Base-by-base conservation (phyloP, 2,329 filamentous ascomycete species). In the Epicoccum sorghinum region DNA sequence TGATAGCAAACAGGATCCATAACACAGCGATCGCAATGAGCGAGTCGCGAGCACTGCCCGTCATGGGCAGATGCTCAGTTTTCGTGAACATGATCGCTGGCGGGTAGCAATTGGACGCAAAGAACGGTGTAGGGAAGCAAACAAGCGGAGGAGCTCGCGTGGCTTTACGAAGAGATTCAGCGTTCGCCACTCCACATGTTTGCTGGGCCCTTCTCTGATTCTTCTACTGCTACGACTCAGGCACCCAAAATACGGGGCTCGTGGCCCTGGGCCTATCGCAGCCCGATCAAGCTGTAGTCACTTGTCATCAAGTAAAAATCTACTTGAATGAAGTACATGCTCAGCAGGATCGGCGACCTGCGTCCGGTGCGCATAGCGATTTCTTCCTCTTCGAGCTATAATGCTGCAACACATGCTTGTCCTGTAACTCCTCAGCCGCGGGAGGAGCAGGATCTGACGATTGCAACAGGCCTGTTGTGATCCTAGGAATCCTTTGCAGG, bases 1-100 rank as follows among this genome's bases (percentile, higher is more conserved):
- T 55, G n/a, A 41, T 38, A 13, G 47, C 54, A 32, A 62, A 59
- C 14, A 65, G 8, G 4, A 62, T 32, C 62, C 62, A 65, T 39
- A 65, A 38, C 25, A 55, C 52, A 9, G 57, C 56, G 35, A 62
- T 61, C 2, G 61, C 62, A 54, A 64, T 62, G 32, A 65, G 52
- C 24, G 62, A 62, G 35, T 62, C 50, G 12, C 61, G 55, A 8
- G 59, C 58, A 49, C 57, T 59, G 36, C 42, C 38, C 42, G 57
- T 55, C 59, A 65, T 65, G 24, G 59, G 57, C 24, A 65, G 42
- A 24, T 45, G 52, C 18, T 48, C 53, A 9, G 36, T 47, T 30
- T 47, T 52, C 39, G 43, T 56, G 44, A 55, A 30, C 52, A 55
- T 55, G 52, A 43, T 43, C 37, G 47, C 42, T 50, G 42, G 32